Percentiles rank a stretch among this genome's conserved stretches.
phyloP scores from a whole-genome alignment of 2,329 filamentous ascomycete species.

The Exophiala aquamarina region DNA sequence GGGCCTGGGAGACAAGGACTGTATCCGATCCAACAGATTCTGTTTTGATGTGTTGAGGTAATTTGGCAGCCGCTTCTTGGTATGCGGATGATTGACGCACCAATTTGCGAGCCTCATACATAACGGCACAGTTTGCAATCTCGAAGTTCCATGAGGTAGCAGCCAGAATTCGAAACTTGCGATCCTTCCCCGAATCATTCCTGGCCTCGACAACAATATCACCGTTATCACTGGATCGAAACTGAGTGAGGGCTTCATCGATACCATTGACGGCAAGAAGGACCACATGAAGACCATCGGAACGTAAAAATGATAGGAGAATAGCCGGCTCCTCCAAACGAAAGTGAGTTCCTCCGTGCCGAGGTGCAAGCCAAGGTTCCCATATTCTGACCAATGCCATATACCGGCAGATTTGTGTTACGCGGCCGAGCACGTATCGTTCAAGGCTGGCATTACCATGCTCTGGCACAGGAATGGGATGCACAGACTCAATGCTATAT shows the following conservation, averaged over 20 bases:
- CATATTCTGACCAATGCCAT: slow-evolving; percentile 78
- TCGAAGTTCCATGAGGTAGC: slow-evolving; percentile 73
- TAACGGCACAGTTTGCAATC: slow-evolving; percentile 71
- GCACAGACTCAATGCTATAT: slow-evolving; percentile 36
- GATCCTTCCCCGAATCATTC: slow-evolving; percentile 64
- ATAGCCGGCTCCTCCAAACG: slow-evolving; percentile 74
- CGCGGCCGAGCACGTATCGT: slow-evolving; percentile 40
- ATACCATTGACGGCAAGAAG: slow-evolving; percentile 76
- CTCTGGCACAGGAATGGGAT: slow-evolving; percentile 50
- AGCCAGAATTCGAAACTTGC: slow-evolving; percentile 64
- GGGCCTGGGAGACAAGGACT: slow-evolving; percentile 31
- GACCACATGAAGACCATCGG: slow-evolving; percentile 71
- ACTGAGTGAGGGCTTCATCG: slow-evolving; percentile 66
- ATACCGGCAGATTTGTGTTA: slow-evolving; percentile 67
- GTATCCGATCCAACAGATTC: slow-evolving; percentile 31
- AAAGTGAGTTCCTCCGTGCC: slow-evolving; percentile 71
- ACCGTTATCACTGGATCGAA: slow-evolving; percentile 66
- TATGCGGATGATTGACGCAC: slow-evolving; percentile 41
- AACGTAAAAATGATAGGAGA: slow-evolving; percentile 72
- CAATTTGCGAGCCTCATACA: slow-evolving; percentile 80
- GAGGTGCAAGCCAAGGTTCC: slow-evolving; percentile 79
- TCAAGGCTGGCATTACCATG: slow-evolving; percentile 54
- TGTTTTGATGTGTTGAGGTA: slow-evolving; percentile 20
- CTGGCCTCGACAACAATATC: slow-evolving; percentile 67
- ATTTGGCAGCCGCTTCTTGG: slow-evolving; percentile 23